These are phyloP conservation scores for Pseudozyma pruni DNA, from an alignment of 1,284 basidiomycete species.

Conservation along the genomic window DNA sequence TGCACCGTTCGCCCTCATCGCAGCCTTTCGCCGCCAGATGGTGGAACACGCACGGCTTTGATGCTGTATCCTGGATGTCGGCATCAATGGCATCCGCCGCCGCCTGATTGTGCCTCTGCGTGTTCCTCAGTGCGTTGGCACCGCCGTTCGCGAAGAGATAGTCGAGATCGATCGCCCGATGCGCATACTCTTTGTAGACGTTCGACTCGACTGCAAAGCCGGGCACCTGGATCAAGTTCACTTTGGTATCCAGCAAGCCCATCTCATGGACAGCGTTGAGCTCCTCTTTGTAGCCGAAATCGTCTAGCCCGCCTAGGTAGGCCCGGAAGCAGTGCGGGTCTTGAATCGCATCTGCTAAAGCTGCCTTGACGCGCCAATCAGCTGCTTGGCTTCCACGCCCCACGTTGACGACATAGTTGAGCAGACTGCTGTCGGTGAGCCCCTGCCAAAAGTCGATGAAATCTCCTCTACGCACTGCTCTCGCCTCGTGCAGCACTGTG, in stretches of 20 bases:
- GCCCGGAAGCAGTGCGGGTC: slow-evolving; percentile 35
- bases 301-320: slow-evolving; percentile 45
- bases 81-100: neutral
- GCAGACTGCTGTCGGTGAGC: slow-evolving; percentile 16
- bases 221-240: slow-evolving; percentile 41
- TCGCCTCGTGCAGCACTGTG: neutral
- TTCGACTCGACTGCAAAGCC: slow-evolving; percentile 29
- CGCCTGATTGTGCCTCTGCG: slow-evolving; percentile 5
- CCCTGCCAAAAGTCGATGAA: slow-evolving; percentile 34
- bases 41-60: slow-evolving; percentile 27
- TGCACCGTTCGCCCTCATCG: slow-evolving; percentile 4
- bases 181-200: slow-evolving; percentile 16
- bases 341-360: slow-evolving; percentile 33
- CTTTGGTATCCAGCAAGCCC: slow-evolving; percentile 25
- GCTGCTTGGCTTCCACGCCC: slow-evolving; percentile 34
- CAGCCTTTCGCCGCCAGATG: slow-evolving; percentile 19
- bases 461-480: slow-evolving; percentile 1
- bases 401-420: slow-evolving; percentile 41
- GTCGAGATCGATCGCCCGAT: slow-evolving; percentile 37
- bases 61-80: neutral
- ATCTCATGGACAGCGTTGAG: slow-evolving; percentile 16
- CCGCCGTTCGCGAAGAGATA: slow-evolving; percentile 29
- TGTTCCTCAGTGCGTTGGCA: too few relatives aligned
- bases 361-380: slow-evolving; percentile 38
- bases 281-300: slow-evolving; percentile 41